Conservation (phyloP, 495 filamentous ascomycete genomes). For the Hypoxylon fuscum region DNA sequence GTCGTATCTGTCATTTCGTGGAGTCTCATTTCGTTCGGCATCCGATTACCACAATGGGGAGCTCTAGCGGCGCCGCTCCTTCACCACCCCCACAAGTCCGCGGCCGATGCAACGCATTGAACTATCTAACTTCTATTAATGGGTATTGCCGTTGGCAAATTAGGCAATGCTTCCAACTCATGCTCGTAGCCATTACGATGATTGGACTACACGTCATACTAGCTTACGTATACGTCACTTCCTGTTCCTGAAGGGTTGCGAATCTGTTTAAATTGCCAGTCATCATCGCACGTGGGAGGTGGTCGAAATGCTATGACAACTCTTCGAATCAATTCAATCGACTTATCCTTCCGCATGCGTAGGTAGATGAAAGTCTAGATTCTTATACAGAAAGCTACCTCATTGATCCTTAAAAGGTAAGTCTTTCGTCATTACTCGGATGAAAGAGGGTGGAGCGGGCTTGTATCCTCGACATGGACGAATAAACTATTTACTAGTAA, state of each 20-base stretch:
- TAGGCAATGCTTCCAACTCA: slow-evolving; percentile 14
- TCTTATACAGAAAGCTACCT: no score
- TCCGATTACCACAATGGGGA: slow-evolving; percentile 31
- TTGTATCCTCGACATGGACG: no score
- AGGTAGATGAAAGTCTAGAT: neutral
- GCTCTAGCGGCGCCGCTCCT: slow-evolving; percentile 24
- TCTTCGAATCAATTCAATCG: neutral
- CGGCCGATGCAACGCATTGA: slow-evolving; percentile 31
- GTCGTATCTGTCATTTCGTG: slow-evolving; percentile 27
- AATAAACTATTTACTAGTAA: no score
- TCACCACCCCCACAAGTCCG: slow-evolving; percentile 1
- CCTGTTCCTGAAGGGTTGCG: neutral
- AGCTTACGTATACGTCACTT: slow-evolving; percentile 4
- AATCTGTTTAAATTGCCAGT: slow-evolving; percentile 15
- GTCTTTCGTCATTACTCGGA: no score
- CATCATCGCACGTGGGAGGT: slow-evolving; percentile 14
- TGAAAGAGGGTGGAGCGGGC: no score
- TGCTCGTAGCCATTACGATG: slow-evolving; percentile 13
- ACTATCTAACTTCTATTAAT: slow-evolving; percentile 21
- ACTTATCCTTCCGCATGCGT: neutral
- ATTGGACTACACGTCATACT: slow-evolving; percentile 14
- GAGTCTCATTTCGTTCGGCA: slow-evolving; percentile 31
- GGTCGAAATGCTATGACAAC: neutral
- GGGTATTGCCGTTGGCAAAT: slow-evolving; percentile 5
- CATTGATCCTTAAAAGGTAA: no score